These are phyloP conservation scores for Colletotrichum sp. DNA, from an alignment of 2,329 filamentous ascomycete species.

Conservation along the genomic window DNA sequence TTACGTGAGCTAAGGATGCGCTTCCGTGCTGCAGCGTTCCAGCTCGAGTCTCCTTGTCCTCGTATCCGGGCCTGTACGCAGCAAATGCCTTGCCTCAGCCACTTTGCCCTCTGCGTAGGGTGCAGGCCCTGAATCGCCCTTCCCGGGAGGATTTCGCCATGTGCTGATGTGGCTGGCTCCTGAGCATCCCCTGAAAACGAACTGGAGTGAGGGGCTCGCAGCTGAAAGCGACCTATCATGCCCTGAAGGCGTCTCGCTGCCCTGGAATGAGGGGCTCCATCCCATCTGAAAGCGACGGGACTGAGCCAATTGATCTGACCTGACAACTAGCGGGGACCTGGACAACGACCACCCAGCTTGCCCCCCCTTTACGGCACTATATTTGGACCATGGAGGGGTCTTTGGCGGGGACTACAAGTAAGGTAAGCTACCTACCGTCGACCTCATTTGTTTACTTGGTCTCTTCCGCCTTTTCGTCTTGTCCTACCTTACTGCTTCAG, in stretches of 20 bases:
- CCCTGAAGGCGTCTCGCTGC: conserved; percentile 8
- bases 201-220: conserved; percentile 10
- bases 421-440: conserved; percentile 7
- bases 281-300: conserved; percentile 4
- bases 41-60: background rate
- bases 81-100: background rate
- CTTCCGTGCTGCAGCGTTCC: background rate
- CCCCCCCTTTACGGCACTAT: conserved; percentile 12
- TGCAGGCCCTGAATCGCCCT: background rate
- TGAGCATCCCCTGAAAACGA: conserved; percentile 5
- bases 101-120: background rate
- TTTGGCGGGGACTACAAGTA: conserved; percentile 21
- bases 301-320: conserved; percentile 4
- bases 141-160: background rate
- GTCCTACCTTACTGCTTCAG: background rate
- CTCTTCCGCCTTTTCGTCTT: conserved; percentile 7
- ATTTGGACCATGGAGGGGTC: conserved; percentile 18
- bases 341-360: conserved; percentile 10
- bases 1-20: conserved; percentile 11
- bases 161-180: conserved; percentile 11
- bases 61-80: conserved; percentile 9
- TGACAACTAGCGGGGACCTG: conserved; percentile 12
- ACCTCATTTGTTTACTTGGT: conserved; percentile 3
- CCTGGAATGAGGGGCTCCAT: conserved; percentile 13
- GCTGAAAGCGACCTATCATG: conserved; percentile 16